Evolutionary conservation across 768 basidiomycete genomes (phyloP), one percentile per base, ranked within the genome.

Genomic region (Mycena haematopus): DNA sequence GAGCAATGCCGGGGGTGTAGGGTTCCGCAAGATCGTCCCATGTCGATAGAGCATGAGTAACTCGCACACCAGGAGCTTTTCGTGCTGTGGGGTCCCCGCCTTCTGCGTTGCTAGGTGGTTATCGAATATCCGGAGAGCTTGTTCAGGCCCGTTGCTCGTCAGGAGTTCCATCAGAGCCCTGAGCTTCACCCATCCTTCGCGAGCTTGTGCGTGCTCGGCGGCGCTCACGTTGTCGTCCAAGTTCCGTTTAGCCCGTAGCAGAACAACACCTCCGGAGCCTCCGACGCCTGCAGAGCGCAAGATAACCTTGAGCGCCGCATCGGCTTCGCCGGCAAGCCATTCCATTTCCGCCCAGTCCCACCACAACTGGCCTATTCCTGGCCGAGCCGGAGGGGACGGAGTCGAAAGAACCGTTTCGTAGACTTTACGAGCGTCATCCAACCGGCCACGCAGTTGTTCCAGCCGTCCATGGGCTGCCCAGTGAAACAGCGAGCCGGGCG

Each of bases 331-430:
- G 15, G 77, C 72, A 13, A 92, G 71, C 92, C 92, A 95, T 73
- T 93, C 92, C 82, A 92, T 83, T 68, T 94, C 88, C 1, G 88
- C 89, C 90, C 91, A 94, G 67, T 88, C 85, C 86, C 87, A 92
- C 90, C 90, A 94, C 63, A 94, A 71, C 58, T 72, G 73, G 22
- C 81, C 77, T 17, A 75, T 69, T 33, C 78, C 82, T 6, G 70
- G 70, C 33, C 76, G 73, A 13, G 72, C 74, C 7, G 74, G 69
- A 17, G 73, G 54, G 25, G 77, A 74, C 3, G 79, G 75, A 1
- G 85, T 76, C 44, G 81, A 75, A 21, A 92, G 82, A 8, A 90
- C 79, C 1, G 87, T 86, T 66, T 87, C 82, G 73, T 91, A 95
- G 3, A 95, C 80, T 69, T 92, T 94, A 33, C 92, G 82, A 15